Conservation (phyloP, 768 basidiomycete species). For the Rhodotorula kratochvilovae region DNA sequence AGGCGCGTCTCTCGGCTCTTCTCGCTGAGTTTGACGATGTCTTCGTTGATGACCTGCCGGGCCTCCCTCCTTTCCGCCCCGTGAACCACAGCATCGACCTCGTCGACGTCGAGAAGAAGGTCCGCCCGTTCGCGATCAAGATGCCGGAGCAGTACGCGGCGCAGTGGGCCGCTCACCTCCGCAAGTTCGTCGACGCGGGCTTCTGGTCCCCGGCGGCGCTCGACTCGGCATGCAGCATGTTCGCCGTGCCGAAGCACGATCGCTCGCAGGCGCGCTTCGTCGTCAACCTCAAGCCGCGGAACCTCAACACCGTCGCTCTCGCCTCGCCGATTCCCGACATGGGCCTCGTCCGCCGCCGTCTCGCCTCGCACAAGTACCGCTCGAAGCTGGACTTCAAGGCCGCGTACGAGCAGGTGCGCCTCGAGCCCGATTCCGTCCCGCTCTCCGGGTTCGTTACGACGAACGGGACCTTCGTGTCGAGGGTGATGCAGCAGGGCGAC, state of each 20-base stretch:
- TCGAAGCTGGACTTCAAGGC: no score
- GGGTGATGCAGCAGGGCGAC: constrained; percentile 53
- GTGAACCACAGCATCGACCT: no score
- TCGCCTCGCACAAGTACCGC: no score
- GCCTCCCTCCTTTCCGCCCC: constrained; percentile 11
- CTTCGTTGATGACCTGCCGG: constrained; percentile 6
- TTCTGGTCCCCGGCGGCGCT: constrained; percentile 14
- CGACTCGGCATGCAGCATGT: constrained; percentile 11
- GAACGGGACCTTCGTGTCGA: constrained; percentile 50
- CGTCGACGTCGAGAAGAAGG: no score
- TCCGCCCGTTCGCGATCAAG: no score
- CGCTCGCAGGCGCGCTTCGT: no score
- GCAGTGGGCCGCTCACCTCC: constrained; percentile 10
- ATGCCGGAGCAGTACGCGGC: no score
- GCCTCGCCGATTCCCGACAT: no score
- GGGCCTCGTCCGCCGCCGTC: no score
- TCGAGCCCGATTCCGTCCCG: constrained; percentile 45
- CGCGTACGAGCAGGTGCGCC: no score
- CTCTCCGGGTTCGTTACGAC: constrained; percentile 48
- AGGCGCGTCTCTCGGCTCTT: neutral
- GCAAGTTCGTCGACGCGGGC: constrained; percentile 12
- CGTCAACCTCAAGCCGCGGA: no score
- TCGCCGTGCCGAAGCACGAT: neutral
- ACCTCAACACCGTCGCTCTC: no score
- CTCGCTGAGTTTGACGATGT: neutral